Percentiles rank a stretch among this genome's conserved stretches.
Evolutionary conservation across 2,329 filamentous ascomycete genomes (phyloP).

Genomic region (Sordariomycetes sp.): DNA sequence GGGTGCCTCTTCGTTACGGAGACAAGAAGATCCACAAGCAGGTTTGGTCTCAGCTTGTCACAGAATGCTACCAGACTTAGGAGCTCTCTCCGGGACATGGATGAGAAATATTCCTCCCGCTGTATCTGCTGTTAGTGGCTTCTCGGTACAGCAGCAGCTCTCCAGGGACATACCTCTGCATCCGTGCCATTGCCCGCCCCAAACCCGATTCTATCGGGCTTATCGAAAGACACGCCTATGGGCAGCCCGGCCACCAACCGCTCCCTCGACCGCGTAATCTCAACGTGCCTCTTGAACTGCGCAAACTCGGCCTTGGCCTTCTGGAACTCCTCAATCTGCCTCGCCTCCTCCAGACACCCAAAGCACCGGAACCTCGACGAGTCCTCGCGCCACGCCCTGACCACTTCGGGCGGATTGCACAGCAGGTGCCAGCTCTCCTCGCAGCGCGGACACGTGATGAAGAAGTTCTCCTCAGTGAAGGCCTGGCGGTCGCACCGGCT

Average conservation of each 20-base stretch:
- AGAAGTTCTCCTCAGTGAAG: conserved; percentile 9
- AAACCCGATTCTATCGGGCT: conserved; percentile 26
- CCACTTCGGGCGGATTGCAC: conserved; percentile 12
- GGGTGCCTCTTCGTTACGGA: conserved; percentile 30
- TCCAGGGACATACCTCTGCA: conserved; percentile 14
- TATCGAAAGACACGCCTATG: conserved; percentile 19
- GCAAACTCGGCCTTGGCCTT: conserved; percentile 8
- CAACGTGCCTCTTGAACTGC: conserved; percentile 10
- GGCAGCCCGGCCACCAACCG: conserved; percentile 21
- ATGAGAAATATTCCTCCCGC: conserved; percentile 25
- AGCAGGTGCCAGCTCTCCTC: conserved; percentile 14
- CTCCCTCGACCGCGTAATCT: conserved; percentile 19
- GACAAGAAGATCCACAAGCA: conserved; percentile 28
- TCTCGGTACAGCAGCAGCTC: background rate
- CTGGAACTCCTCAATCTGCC: conserved; percentile 9
- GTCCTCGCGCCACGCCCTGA: conserved; percentile 4
- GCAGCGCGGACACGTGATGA: conserved; percentile 13
- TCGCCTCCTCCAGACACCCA: conserved; percentile 10
- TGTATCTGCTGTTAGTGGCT: background rate
- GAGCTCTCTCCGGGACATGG: conserved; percentile 24
- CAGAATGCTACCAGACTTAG: conserved; percentile 28
- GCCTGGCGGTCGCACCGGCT: conserved; percentile 12
- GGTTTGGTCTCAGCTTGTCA: conserved; percentile 27
- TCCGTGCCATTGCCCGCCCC: conserved; percentile 20
- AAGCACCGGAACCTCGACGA: conserved; percentile 10